Conservation (phyloP, 148 eudicot species). For the Fagopyrum tataricum region DNA sequence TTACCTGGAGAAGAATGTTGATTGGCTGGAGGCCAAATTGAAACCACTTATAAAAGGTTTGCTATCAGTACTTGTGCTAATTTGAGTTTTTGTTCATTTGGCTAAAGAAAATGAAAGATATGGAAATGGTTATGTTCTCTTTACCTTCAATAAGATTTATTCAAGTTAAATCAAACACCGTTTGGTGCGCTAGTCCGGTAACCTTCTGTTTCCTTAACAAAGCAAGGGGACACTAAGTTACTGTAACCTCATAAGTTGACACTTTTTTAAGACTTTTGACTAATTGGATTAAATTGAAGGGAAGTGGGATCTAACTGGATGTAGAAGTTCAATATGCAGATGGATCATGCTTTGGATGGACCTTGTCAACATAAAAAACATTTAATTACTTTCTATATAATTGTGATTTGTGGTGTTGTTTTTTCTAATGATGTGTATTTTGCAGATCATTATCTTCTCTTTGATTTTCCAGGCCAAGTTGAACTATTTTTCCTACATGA, state of each 20-base stretch:
- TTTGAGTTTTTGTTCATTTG: not conserved
- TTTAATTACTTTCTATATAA: too few species aligned
- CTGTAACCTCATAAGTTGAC: too few species aligned
- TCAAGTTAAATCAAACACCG: too few species aligned
- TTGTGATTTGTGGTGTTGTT: not conserved
- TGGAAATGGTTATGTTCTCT: not conserved
- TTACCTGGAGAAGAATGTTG: slow-evolving; percentile 88
- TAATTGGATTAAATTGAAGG: not conserved
- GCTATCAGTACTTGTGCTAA: too few species aligned
- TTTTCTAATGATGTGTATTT: not conserved
- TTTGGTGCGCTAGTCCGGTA: too few species aligned
- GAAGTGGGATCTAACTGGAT: not conserved
- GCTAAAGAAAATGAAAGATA: not conserved
- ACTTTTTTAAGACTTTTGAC: not conserved
- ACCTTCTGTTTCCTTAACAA: too few species aligned
- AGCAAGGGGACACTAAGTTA: too few species aligned
- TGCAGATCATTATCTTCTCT: slow-evolving; percentile 97
- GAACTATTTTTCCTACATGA: slow-evolving; percentile 89
- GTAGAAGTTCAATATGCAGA: not conserved
- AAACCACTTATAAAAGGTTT: slow-evolving; percentile 83
- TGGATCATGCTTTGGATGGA: not conserved
- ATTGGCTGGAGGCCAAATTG: slow-evolving; percentile 83
- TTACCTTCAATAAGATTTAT: not conserved
- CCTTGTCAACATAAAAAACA: not conserved
- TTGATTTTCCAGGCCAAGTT: slow-evolving; percentile 98